Evolutionary conservation across 2,329 filamentous ascomycete genomes (phyloP), one percentile per base, ranked within the genome.

Genomic region (Tolypocladium pustulatum): DNA sequence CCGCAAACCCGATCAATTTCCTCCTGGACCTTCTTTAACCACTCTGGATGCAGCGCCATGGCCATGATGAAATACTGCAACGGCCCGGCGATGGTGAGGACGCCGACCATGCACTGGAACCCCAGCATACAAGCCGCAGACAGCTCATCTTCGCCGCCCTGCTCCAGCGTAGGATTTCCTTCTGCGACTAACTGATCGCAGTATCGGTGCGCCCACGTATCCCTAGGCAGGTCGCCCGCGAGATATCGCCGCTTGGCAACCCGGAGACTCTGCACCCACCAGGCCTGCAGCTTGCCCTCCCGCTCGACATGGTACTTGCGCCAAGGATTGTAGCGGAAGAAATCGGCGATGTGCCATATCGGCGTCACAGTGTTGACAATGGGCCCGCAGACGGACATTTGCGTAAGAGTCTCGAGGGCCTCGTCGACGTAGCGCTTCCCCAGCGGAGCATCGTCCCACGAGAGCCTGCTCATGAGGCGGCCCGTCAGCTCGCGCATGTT

Each of bases 51-150:
- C 61, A 81, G 68, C 30, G 73, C 73, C 78, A 82, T 79, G 57
- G 75, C 74, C 78, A 80, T 79, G 56, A 79, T 63, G 67, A 80
- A 80, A 69, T 78, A 80, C 66, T 79, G 76, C 63, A 79, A 65
- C 10, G 78, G 78, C 1, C 77, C 77, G 15, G 73, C 74, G 58
- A 80, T 77, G 12, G 78, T 80, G 37, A 80, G 72, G 12, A 80
- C 76, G 9, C 78, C 78, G 15, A 80, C 78, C 7, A 80, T 72
- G 57, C 77, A 79, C 64, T 80, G 71, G 62, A 81, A 81, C 0
- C 78, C 78, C 32, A 80, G 72, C 76, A 79, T 80, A 64, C 78
- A 80, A 56, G 75, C 75, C 9, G 77, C 76, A 10, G 65, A 77
- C 78, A 73, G 68, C 62, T 78, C 76, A 34, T 79, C 73, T 37